phyloP scores from a whole-genome alignment of 1,284 basidiomycete species.

The Puccinia horiana region DNA sequence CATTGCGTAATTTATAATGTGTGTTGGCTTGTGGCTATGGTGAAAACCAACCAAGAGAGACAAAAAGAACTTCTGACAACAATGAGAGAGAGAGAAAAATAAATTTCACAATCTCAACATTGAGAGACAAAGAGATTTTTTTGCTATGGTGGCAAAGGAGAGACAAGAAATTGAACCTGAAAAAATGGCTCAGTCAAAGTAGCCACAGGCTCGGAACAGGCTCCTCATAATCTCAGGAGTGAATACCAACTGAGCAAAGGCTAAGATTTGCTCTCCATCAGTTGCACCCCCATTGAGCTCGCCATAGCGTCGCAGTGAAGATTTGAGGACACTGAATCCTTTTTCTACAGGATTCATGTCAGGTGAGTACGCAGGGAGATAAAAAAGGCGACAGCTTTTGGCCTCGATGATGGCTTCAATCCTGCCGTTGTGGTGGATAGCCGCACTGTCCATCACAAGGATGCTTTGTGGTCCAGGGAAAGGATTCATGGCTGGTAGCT shows the following conservation, averaged over 20 bases:
- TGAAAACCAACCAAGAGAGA: too few species aligned
- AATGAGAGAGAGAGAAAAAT: too few species aligned
- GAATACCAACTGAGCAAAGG: background rate
- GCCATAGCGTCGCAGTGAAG: background rate
- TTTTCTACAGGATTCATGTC: conserved; percentile 4
- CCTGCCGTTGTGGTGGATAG: background rate
- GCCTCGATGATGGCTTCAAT: background rate
- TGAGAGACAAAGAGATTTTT: too few species aligned
- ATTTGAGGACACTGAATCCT: background rate
- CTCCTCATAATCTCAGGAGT: background rate
- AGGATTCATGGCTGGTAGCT: background rate
- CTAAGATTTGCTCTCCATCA: background rate
- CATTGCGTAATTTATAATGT: too few species aligned
- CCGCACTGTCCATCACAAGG: background rate
- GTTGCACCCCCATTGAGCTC: background rate
- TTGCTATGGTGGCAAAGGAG: too few species aligned
- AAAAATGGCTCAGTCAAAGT: background rate
- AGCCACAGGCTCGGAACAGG: background rate
- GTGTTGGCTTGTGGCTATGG: too few species aligned
- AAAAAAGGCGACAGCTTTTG: background rate
- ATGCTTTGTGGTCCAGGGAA: background rate
- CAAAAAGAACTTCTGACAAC: too few species aligned
- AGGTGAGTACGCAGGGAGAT: background rate
- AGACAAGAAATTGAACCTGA: background rate
- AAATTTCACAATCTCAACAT: too few species aligned